phyloP scores from a whole-genome alignment of 371 early-diverging fungal species.

The Actinomortierella wolfii region DNA sequence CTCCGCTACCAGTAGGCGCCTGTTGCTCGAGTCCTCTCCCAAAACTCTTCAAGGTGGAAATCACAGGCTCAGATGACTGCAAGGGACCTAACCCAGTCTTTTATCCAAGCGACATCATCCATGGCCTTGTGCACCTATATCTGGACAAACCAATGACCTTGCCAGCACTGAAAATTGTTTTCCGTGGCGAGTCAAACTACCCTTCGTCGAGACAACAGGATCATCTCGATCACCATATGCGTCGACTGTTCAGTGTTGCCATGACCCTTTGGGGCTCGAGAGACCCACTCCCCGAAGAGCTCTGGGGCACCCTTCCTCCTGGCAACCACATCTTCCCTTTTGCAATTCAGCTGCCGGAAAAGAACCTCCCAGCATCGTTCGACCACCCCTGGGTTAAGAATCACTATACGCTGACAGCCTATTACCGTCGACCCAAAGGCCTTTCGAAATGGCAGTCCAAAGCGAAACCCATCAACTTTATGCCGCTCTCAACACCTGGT shows the following conservation, averaged over 20 bases:
- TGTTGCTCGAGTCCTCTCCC: slow-evolving; percentile 34
- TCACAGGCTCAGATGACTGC: slow-evolving; percentile 37
- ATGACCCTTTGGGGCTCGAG: slow-evolving; percentile 44
- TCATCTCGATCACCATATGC: slow-evolving; percentile 44
- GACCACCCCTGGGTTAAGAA: slow-evolving; percentile 48
- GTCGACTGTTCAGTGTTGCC: slow-evolving; percentile 43
- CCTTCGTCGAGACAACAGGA: slow-evolving; percentile 46
- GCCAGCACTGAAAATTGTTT: slow-evolving; percentile 46
- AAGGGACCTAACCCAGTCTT: slow-evolving; percentile 38
- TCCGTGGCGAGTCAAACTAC: slow-evolving; percentile 44
- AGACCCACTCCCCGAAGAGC: slow-evolving; percentile 33
- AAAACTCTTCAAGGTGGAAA: slow-evolving; percentile 42
- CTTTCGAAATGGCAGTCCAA: slow-evolving; percentile 47
- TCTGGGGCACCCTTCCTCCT: slow-evolving; percentile 36
- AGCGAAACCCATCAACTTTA: slow-evolving; percentile 44
- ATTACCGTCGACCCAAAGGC: slow-evolving; percentile 42
- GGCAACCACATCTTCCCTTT: slow-evolving; percentile 47
- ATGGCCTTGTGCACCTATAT: slow-evolving; percentile 41
- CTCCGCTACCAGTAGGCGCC: too few relatives aligned
- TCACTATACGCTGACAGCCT: slow-evolving; percentile 42
- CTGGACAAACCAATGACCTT: slow-evolving; percentile 45
- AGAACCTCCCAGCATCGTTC: slow-evolving; percentile 45
- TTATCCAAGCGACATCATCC: slow-evolving; percentile 41
- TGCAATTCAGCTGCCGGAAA: slow-evolving; percentile 42
- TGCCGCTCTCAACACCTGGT: slow-evolving; percentile 42